Evolutionary conservation across 2,329 filamentous ascomycete genomes (phyloP).

Genomic region (Penicillium sp.): DNA sequence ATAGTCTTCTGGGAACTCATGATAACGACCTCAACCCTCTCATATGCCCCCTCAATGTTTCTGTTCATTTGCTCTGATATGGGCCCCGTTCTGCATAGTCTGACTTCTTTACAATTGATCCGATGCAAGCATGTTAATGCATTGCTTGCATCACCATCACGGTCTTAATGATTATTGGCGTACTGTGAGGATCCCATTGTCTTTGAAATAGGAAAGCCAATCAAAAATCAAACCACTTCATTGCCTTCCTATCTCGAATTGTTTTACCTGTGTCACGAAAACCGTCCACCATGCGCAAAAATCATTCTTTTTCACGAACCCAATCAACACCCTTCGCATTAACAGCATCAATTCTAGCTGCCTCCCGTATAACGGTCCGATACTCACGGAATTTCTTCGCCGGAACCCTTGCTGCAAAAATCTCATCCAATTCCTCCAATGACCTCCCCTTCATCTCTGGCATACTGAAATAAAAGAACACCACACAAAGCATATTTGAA

Average conservation of each 20-base stretch:
- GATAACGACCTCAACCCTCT: not conserved
- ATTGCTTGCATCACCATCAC: not conserved
- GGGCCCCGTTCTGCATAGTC: not conserved
- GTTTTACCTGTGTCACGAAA: not conserved
- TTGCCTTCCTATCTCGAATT: not conserved
- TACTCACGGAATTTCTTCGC: slow-evolving; percentile 20
- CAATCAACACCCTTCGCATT: slow-evolving; percentile 2
- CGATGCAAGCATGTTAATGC: not conserved
- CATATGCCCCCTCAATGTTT: not conserved
- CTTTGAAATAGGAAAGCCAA: not conserved
- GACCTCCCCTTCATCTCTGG: slow-evolving; percentile 33
- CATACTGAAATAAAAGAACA: slow-evolving; percentile 28
- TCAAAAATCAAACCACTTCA: not conserved
- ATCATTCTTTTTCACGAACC: not conserved
- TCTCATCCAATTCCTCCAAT: slow-evolving; percentile 33
- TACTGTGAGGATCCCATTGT: not conserved
- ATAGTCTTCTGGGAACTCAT: not conserved
- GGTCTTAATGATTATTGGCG: not conserved
- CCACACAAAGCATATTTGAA: slow-evolving; percentile 12
- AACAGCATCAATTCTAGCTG: slow-evolving; percentile 7
- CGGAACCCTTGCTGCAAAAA: slow-evolving; percentile 24
- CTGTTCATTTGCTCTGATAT: not conserved
- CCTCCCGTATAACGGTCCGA: slow-evolving; percentile 16
- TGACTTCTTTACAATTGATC: not conserved
- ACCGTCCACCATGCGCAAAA: not conserved